Base-by-base conservation (phyloP, 176 grass and related monocot species). In the Raddia distichophylla region DNA sequence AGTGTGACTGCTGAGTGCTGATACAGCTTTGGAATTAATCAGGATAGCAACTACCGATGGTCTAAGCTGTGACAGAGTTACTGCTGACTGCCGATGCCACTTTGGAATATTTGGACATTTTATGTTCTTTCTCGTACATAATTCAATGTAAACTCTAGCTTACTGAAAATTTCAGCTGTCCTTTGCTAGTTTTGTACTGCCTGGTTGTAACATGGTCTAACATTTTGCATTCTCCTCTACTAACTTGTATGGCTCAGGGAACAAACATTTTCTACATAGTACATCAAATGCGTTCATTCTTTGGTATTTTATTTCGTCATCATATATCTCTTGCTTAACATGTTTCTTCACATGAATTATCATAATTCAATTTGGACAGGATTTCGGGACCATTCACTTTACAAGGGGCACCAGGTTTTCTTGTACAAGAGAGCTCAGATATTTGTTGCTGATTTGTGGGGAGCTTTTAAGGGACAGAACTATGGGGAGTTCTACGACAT, bases 391-490 rank as follows among this genome's bases (percentile, higher is more conserved):
- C 96, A 99, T 81, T 86, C 96, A 15, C 82, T 99, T 71, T 99
- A 99, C 82, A 99, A 99, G 56, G 96, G 91, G 27, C 89, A 81
- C 64, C 96, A 93, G 81, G 71, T 99, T 84, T 99, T 99, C 73
- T 69, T 99, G 65, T 99, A 99, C 85, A 99, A 99, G 88, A 91
- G 96, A 69, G 96, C 93, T 60, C 96, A 99, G 70, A 99, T 99
- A 75, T 95, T 99, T 86, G 96, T 86, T 64, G 93, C 91, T 74
- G 93, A 95, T 91, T 78, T 95, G 49, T 99, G 96, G 96, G 91
- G 96, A 12, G 91, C 96, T 53, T 99, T 99, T 52, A 99, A 95
- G 87, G 91, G 89, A 59, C 19, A 88, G 80, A 90, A 84, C 74
- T 91, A 84, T 18, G 91, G 96, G 33, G 71, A 93, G 63, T 99